phyloP scores from a whole-genome alignment of 306 rosid species.

The Quercus engelmannii region DNA sequence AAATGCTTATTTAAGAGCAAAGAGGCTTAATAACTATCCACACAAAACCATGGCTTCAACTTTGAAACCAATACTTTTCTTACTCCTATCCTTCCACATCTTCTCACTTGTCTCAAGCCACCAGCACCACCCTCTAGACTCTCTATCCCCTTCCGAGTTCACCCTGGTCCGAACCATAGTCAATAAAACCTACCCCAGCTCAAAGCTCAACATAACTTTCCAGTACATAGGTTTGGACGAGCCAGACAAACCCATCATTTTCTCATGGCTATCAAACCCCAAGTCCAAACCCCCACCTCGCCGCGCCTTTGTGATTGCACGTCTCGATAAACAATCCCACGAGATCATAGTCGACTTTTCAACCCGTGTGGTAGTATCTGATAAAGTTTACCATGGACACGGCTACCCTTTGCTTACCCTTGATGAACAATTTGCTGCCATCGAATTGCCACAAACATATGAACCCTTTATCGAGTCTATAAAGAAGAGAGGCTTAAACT shows the following conservation, averaged over 20 bases:
- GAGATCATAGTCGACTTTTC: background rate
- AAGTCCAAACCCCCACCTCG: background rate
- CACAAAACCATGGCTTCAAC: too few species aligned
- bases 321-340: background rate
- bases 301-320: background rate
- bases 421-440: conserved; percentile 11
- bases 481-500: conserved; percentile 27
- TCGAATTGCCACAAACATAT: conserved; percentile 13
- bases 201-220: background rate
- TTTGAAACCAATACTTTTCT: too few species aligned
- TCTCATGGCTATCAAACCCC: background rate
- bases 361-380: background rate
- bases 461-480: conserved; percentile 23
- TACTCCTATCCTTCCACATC: too few species aligned
- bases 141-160: background rate
- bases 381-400: background rate
- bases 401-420: background rate
- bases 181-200: background rate
- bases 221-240: conserved; percentile 1
- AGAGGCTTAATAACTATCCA: too few species aligned
- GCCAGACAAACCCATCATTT: background rate
- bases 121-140: background rate
- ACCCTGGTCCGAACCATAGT: background rate
- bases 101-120: background rate
- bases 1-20: too few species aligned